Base-by-base conservation (phyloP, 164 flowering plant species). In the Dillenia suffruticosa region DNA sequence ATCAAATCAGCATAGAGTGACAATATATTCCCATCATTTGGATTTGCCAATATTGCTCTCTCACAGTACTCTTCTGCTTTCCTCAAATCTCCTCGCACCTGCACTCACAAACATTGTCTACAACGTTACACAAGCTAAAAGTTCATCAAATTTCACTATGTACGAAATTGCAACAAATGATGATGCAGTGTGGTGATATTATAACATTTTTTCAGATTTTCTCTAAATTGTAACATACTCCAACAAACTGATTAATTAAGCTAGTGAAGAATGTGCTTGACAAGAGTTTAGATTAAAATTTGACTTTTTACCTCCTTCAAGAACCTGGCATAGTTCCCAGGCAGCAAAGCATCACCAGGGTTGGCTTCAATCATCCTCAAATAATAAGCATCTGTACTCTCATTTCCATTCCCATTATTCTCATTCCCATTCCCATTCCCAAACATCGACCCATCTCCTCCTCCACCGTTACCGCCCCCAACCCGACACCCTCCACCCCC, bases 251-350 rank as follows among this genome's bases (percentile, higher is more conserved):
- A 32, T 32, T 4, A 32, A 32, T 32, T 32, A 32, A 32, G 7
- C 40, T 4, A 4, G 6, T 32, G 40, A 32, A 4, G 40, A 32
- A 32, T 5, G 40, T 32, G 40, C 40, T 32, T 32, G 40, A 32
- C 40, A 32, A 32, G 40, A 32, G 6, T 32, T 32, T 32, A 32
- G 40, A 32, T 6, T 32, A 6, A 32, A 32, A 32, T 4, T 32
- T 32, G 40, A 32, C 4, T 5, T 32, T 32, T 10, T 68, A 86
- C 91, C 83, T 84, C 83, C 69, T 83, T 86, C 46, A 84, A 72
- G 73, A 74, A 86, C 56, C 48, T 72, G 15, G 91, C 86, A 60
- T 84, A 86, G 61, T 86, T 86, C 44, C 80, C 68, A 9, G 84
- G 77, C 5, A 86, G 64, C 40, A 84, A 74, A 13, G 79, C 17